Evolutionary conservation across 352 stramenopile genomes (phyloP).

Genomic region (Globisporangium sylvaticum): DNA sequence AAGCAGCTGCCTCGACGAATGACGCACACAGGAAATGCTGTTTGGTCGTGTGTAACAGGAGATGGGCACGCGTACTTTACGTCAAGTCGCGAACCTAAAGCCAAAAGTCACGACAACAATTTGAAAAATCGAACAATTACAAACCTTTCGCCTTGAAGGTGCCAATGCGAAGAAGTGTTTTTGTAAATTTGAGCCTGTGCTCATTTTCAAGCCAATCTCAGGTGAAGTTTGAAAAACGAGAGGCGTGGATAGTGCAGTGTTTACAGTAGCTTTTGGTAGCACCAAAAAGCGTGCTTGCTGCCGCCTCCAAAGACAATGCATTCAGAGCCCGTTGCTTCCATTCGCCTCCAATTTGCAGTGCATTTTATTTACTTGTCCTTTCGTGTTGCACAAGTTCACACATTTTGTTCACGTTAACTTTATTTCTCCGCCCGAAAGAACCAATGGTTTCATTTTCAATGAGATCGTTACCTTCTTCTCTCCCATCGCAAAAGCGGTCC

Average conservation of each 20-base stretch:
- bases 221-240: not conserved
- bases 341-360: too few relatives aligned
- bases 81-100: not conserved
- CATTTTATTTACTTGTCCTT: too few relatives aligned
- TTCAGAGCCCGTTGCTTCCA: too few relatives aligned
- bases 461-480: too few relatives aligned
- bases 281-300: not conserved
- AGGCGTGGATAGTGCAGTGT: not conserved
- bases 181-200: not conserved
- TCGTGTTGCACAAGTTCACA: too few relatives aligned
- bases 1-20: not conserved
- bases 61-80: not conserved
- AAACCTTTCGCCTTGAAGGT: not conserved
- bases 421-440: too few relatives aligned
- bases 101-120: not conserved
- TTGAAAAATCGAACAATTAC: not conserved
- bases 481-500: too few relatives aligned
- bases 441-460: too few relatives aligned
- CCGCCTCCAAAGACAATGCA: not conserved
- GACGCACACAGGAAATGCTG: not conserved
- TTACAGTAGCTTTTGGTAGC: not conserved
- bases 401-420: too few relatives aligned
- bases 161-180: too few relatives aligned
- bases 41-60: not conserved
- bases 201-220: not conserved